Evolutionary conservation across 495 filamentous ascomycete species (phyloP).

Genomic region (Neurospora discreta): DNA sequence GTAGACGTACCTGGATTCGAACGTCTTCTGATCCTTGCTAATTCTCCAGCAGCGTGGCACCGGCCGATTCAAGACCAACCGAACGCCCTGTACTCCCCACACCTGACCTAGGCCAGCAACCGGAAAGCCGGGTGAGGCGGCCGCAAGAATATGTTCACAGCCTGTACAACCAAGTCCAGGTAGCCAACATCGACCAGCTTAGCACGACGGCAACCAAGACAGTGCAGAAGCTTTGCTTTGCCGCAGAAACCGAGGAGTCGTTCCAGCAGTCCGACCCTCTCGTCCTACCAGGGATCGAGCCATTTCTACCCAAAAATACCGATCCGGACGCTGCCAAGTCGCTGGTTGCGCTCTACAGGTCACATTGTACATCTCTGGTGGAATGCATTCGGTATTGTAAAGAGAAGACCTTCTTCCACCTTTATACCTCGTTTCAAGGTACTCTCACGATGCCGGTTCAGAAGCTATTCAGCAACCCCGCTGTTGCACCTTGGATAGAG

Average conservation of each 20-base stretch:
- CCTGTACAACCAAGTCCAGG: constrained; percentile 41
- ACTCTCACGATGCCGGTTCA: constrained; percentile 96
- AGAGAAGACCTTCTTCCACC: constrained; percentile 84
- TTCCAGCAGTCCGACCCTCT: constrained; percentile 55
- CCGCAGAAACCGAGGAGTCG: constrained; percentile 37
- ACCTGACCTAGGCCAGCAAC: constrained; percentile 33
- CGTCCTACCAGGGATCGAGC: constrained; percentile 63
- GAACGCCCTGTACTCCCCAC: constrained; percentile 63
- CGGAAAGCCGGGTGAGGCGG: constrained; percentile 12
- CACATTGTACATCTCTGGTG: constrained; percentile 87
- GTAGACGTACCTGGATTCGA: background rate
- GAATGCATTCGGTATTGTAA: constrained; percentile 93
- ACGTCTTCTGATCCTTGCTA: background rate
- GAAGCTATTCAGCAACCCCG: constrained; percentile 74
- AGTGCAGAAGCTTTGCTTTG: constrained; percentile 55
- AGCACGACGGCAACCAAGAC: constrained; percentile 43
- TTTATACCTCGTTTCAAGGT: constrained; percentile 92
- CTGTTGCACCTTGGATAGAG: constrained; percentile 82
- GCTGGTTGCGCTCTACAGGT: constrained; percentile 75
- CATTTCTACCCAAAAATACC: constrained; percentile 61
- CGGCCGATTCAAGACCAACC: constrained; percentile 16
- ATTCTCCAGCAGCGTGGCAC: constrained; percentile 15
- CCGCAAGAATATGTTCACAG: constrained; percentile 27
- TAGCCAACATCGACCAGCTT: constrained; percentile 32
- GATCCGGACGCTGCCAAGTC: constrained; percentile 76